Evolutionary conservation across 495 filamentous ascomycete genomes (phyloP), one percentile per base, ranked within the genome.

Genomic region (Cercophora newfieldiana): DNA sequence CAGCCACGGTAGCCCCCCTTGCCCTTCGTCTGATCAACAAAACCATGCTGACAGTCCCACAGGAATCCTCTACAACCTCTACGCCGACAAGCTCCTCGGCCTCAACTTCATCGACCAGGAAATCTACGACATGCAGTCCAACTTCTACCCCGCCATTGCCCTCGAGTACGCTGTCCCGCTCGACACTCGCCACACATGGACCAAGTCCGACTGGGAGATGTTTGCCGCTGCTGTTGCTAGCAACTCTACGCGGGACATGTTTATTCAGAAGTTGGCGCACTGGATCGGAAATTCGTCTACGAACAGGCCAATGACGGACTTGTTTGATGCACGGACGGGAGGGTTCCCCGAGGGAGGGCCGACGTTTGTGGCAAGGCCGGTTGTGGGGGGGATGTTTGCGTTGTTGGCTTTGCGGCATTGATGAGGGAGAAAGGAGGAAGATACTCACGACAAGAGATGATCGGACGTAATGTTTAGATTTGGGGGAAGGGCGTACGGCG

Each of bases 161-260:
- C 84, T 89, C 51, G 80, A 82, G 65, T 96, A 91, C 75, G 93
- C 91, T 18, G 82, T 97, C 0, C 91, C 93, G 0, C 87, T 97
- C 3, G 94, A 97, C 79, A 91, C 87, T 54, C 86, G 94, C 26
- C 91, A 95, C 76, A 81, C 85, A 2, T 96, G 91, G 77, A 92
- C 93, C 60, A 97, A 97, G 76, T 72, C 85, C 7, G 93, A 97
- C 79, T 97, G 93, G 93, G 87, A 95, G 75, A 86, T 96, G 78
- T 97, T 91, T 78, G 84, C 83, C 14, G 92, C 93, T 47, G 87
- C 94, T 33, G 87, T 94, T 8, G 84, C 90, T 2, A 81, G 79
- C 37, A 61, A 79, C 29, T 70, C 79, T n/a, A 89, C 88, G 4
- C 82, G 87, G 29, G 72, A 82, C 19, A 82, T 88, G 72, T 90